These are phyloP conservation scores for Sporisorium graminicola DNA, from an alignment of 1,284 basidiomycete species.

Conservation along the genomic window DNA sequence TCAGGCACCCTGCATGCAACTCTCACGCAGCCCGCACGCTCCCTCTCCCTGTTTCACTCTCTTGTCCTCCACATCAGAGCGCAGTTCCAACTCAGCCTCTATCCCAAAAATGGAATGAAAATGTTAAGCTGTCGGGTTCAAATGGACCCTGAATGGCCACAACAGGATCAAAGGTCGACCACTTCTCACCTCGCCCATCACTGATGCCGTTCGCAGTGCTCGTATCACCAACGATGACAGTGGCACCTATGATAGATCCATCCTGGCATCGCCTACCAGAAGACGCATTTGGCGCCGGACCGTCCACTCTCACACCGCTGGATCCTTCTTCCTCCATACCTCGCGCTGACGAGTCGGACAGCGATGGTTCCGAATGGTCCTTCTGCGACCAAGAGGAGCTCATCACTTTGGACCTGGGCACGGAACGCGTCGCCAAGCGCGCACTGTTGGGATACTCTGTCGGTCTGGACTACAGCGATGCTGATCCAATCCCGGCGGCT, in stretches of 20 bases:
- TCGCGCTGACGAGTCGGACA: not conserved
- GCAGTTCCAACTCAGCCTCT: not conserved
- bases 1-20: conserved; percentile 22
- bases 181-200: not conserved
- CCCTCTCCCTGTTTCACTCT: not conserved
- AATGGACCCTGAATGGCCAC: conserved; percentile 7
- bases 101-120: not conserved
- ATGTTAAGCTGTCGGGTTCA: not conserved
- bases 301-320: conserved; percentile 17
- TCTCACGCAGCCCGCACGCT: not conserved
- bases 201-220: not conserved
- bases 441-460: conserved; percentile 30
- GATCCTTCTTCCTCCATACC: conserved; percentile 9
- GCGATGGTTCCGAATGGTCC: conserved; percentile 37
- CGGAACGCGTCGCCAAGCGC: conserved; percentile 24
- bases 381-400: conserved; percentile 35
- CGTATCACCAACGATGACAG: conserved; percentile 5
- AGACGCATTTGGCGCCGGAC: conserved; percentile 22
- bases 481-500: not conserved
- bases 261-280: conserved; percentile 28
- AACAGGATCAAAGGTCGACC: not conserved
- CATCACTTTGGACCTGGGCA: conserved; percentile 39
- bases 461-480: conserved; percentile 8
- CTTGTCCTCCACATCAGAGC: conserved; percentile 21
- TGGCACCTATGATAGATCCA: conserved; percentile 22